Evolutionary conservation across 78 protist species (phyloP).

Genomic region (Planoprotostelium fungivorum): DNA sequence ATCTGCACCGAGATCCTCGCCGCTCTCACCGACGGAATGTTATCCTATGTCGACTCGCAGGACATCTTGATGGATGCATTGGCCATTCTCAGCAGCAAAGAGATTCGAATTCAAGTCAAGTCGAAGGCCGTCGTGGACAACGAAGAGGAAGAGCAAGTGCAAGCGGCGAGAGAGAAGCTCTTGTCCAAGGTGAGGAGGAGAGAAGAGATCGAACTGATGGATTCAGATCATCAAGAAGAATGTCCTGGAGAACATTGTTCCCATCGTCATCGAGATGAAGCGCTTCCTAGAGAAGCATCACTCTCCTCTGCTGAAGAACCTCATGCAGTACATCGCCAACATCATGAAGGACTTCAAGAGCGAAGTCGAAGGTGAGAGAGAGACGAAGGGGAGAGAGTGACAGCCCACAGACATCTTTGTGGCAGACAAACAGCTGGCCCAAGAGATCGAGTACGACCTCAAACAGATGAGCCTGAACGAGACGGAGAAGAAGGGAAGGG

Average conservation of each 20-base stretch:
- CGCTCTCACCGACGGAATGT: conserved; percentile 44
- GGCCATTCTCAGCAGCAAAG: conserved; percentile 53
- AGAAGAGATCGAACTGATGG: too few species aligned
- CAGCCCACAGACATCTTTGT: conserved; percentile 51
- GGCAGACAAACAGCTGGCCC: conserved; percentile 55
- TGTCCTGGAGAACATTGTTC: conserved; percentile 56
- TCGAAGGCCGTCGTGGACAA: not conserved
- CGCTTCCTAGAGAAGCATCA: conserved; percentile 52
- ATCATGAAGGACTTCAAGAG: conserved; percentile 48
- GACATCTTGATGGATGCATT: conserved; percentile 52
- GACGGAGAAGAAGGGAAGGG: conserved; percentile 8
- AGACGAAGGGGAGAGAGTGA: not conserved
- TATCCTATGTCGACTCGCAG: conserved; percentile 9
- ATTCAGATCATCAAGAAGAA: conserved; percentile 50
- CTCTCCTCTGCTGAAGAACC: conserved; percentile 49
- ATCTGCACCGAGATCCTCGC: conserved; percentile 34
- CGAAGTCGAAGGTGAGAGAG: conserved; percentile 22
- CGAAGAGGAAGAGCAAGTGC: not conserved
- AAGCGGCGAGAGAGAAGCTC: conserved; percentile 14
- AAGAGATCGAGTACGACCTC: conserved; percentile 67
- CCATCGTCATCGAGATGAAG: conserved; percentile 62
- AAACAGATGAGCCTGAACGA: not conserved
- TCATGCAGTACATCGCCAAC: conserved; percentile 36
- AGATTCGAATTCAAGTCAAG: conserved; percentile 37
- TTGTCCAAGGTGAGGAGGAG: not conserved